Evolutionary conservation across 2,329 filamentous ascomycete species (phyloP), one percentile per base, ranked within the genome.

Genomic region (Tolypocladium ophioglossoides): DNA sequence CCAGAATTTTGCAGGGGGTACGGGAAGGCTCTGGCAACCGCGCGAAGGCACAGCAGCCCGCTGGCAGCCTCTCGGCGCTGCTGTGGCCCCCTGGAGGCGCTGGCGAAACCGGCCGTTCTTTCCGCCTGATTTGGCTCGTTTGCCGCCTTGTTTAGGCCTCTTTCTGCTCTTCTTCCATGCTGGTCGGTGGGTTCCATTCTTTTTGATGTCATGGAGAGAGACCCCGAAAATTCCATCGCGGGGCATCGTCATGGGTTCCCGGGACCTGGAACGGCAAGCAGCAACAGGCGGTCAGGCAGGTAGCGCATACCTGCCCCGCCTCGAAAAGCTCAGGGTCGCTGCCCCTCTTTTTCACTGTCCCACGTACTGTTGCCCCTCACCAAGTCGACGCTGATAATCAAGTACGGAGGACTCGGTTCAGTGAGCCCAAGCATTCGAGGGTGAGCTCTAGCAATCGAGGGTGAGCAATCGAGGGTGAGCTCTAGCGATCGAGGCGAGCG

Each of bases 11-110:
- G 61, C 65, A 66, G 66, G 68, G 68, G 63, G 59, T 61, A 60
- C 58, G 53, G 62, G 69, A 71, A 71, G 62, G 55, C 60, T 66
- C 65, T 68, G 64, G 68, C 60, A 65, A 59, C 61, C 58, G 53
- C 54, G 40, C 53, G 62, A 62, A 58, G 57, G 56, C 57, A 55
- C 61, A 61, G 61, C 58, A 53, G 51, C 50, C 30, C n/a, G 54
- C 59, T 52, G 53, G 57, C 50, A 62, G 58, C 58, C 52, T 50
- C 62, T 63, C 52, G 61, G 55, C 60, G 55, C 56, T 38, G 49
- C 56, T 50, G 56, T 52, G 53, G 55, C 50, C 51, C 54, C 27
- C 55, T 52, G 22, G 22, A 12, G 24, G 22, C 37, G 16, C 44
- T 34, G 44, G 3, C 27, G 27, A 48, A 24, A 24, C 41, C 16